phyloP scores from a whole-genome alignment of 164 flowering plant genomes.

The Umbilicus rupestris region DNA sequence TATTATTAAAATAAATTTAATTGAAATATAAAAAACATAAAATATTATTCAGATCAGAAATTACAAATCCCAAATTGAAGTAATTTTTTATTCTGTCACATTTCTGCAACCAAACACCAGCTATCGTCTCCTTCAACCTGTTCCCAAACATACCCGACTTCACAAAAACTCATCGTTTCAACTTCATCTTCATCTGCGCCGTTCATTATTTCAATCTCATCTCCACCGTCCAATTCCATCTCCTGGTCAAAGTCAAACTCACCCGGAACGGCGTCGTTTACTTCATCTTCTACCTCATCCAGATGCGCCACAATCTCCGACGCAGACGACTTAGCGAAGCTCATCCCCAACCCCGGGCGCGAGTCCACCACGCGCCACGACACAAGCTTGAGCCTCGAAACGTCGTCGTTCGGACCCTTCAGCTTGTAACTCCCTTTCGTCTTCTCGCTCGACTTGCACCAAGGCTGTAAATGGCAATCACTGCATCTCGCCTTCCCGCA shows the following conservation, averaged over 20 bases:
- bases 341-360: conserved; percentile 4
- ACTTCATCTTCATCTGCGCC: conserved; percentile 23
- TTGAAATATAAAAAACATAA: too few species aligned
- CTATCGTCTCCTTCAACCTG: conserved; percentile 38
- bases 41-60: too few species aligned
- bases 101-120: conserved; percentile 55
- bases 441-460: conserved; percentile 45
- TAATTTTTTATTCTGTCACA: conserved; percentile 6
- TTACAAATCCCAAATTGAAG: background rate
- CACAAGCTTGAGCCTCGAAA: background rate
- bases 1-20: too few species aligned
- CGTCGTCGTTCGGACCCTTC: background rate
- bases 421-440: conserved; percentile 39
- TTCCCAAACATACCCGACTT: conserved; percentile 36
- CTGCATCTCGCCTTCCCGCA: conserved; percentile 30
- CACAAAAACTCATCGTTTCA: conserved; percentile 32
- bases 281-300: background rate
- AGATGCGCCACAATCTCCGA: background rate
- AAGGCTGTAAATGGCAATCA: conserved; percentile 41
- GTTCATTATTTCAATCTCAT: conserved; percentile 11
- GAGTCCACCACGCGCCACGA: conserved; percentile 5
- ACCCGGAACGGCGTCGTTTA: background rate
- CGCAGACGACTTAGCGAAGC: background rate
- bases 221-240: conserved; percentile 4
- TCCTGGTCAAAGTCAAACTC: background rate